phyloP scores from a whole-genome alignment of 1,139 yeast species.

The Kodamaea derodonti region DNA sequence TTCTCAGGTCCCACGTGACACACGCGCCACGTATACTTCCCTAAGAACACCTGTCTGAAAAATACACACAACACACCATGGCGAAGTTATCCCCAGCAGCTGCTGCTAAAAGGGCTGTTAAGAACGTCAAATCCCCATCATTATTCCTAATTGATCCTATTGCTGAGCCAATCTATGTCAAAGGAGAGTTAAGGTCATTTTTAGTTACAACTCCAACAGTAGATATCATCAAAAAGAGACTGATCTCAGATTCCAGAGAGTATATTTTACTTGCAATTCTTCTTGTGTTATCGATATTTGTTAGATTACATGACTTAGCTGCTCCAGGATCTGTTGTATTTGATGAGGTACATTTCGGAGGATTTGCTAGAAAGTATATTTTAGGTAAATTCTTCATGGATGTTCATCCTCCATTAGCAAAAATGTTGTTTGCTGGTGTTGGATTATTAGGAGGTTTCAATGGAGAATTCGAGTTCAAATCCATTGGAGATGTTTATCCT shows the following conservation, averaged over 20 bases:
- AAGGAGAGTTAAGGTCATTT: slow-evolving; percentile 27
- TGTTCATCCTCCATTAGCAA: slow-evolving; percentile 92
- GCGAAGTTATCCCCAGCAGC: slow-evolving; percentile 1
- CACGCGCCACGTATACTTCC: neutral
- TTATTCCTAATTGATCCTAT: slow-evolving; percentile 24
- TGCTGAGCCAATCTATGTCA: slow-evolving; percentile 20
- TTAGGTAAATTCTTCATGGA: slow-evolving; percentile 78
- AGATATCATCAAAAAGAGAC: slow-evolving; percentile 18
- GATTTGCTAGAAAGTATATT: slow-evolving; percentile 72
- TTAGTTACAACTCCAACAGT: slow-evolving; percentile 26
- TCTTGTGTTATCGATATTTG: slow-evolving; percentile 47
- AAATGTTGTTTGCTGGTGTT: slow-evolving; percentile 79
- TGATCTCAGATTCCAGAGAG: slow-evolving; percentile 23
- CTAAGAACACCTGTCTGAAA: no score
- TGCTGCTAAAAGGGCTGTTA: slow-evolving; percentile 11
- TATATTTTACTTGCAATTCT: slow-evolving; percentile 41
- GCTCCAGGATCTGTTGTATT: slow-evolving; percentile 82
- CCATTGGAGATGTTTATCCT: slow-evolving; percentile 67
- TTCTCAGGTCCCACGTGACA: neutral
- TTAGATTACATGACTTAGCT: slow-evolving; percentile 49
- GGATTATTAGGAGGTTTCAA: slow-evolving; percentile 70
- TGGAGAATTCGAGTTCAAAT: slow-evolving; percentile 69
- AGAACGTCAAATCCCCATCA: slow-evolving; percentile 7
- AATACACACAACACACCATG: neutral
- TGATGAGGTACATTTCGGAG: slow-evolving; percentile 70